Evolutionary conservation across 169 alveolate species (phyloP), one percentile per base, ranked within the genome.

Genomic region (Babesia sp.): DNA sequence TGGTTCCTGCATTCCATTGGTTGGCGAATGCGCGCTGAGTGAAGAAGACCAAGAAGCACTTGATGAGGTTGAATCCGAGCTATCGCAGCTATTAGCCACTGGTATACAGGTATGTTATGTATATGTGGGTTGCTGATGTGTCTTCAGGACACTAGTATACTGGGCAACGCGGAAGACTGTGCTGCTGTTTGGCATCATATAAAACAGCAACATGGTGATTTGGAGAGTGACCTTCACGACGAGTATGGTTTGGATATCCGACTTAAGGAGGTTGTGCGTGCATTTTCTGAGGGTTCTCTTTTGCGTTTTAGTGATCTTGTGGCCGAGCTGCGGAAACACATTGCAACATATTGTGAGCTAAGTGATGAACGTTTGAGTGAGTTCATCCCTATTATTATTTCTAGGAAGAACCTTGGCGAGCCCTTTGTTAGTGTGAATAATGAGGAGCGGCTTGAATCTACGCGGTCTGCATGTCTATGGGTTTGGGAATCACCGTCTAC

Each of bases 401-500:
- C 63, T 29, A 22, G 87, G 28, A 70, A 56, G 64, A 79, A 68
- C 46, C 59, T 79, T 41, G 87, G 87, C 22, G 87, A 79, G 34
- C 41, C 76, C 22, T 71, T 66, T 57, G 54, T 7, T 9, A 24
- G 50, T 26, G 18, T 42, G 3, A 34, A 31, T n/a, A 77, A 45
- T 1, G 14, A 51, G n/a, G 54, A 29, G 11, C 22, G 83, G 20
- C n/a, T 68, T 50, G 87, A 79, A 22, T 69, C 74, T 12, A 42
- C 16, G 36, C 66, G 83, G 16, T 28, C 24, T 14, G 84, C 68
- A 50, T 79, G 87, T 39, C 5, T 79, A 45, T 79, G 87, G 87
- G 70, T 79, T 26, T 79, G 87, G 87, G 87, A 79, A 45, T 57
- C 83, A 18, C 87, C 87, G 8, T 45, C 79, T 6, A 14, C 42